Evolutionary conservation across 73 alveolate genomes (phyloP), one percentile per base, ranked within the genome.

Genomic region (Paramecium caudatum): DNA sequence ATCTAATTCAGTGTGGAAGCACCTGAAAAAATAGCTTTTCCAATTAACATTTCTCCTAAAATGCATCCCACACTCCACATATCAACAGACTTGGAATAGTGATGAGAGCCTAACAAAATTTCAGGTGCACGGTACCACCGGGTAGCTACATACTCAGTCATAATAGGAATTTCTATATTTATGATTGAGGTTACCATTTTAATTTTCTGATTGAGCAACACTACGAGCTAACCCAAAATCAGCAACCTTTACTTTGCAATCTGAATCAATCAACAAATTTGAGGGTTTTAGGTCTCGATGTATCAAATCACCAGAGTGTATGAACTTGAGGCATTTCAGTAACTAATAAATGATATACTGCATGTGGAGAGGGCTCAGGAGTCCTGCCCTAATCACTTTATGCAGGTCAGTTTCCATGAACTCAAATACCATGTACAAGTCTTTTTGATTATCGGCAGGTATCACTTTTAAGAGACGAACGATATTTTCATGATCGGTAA

Each of bases 401-500:
- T 90, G 94, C 17, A 82, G 12, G 55, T 82, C 91, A 15, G 91
- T 50, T 36, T 82, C 91, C 91, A 82, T 82, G 55, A 27, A 90
- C 36, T 90, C 94, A 80, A 90, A 90, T 7, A 90, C 91, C 90
- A 90, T 81, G 49, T 90, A 90, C 80, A 90, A 81, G 48, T 90
- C 94, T 46, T 90, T 90, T 43, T 90, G 65, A 32, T 90, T 90
- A 21, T 90, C 94, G 3, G 94, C 82, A 46, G 70, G 88, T 74
- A 90, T 70, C 21, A 90, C 92, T 34, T 90, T 90, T 41, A 46
- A 68, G 34, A 94, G 90, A 17, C 90, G 41, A 80, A 94, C 93
- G n/a, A 94, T 94, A 50, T 93, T 93, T 13, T 93, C 97, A 46
- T 93, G 97, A 16, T 94, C 97, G 46, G 90, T 82, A 36, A 93